Evolutionary conservation across 164 flowering plant species (phyloP).

Genomic region (Berberis vulgaris): DNA sequence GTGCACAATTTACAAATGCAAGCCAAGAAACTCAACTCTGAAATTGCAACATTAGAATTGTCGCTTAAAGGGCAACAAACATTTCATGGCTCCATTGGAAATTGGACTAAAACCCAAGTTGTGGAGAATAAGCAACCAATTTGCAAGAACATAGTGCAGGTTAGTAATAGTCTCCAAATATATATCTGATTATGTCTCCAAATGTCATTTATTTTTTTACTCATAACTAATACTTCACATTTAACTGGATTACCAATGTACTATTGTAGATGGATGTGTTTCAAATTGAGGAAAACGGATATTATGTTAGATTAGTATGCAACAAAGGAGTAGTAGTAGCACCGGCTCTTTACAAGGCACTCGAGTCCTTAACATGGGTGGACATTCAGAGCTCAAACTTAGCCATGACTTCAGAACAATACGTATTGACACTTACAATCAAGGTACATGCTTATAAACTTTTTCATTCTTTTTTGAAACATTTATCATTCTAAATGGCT

Average conservation of each 20-base stretch:
- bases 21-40: slow-evolving; percentile 35
- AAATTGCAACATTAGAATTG: too few relatives aligned
- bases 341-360: slow-evolving; percentile 46
- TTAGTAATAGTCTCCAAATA: slow-evolving; percentile 2
- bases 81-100: slow-evolving; percentile 1
- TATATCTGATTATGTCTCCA: neutral
- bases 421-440: slow-evolving; percentile 37
- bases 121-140: slow-evolving; percentile 5
- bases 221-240: slow-evolving; percentile 19
- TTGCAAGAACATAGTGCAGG: slow-evolving; percentile 44
- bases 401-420: slow-evolving; percentile 30
- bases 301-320: slow-evolving; percentile 47
- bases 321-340: slow-evolving; percentile 53
- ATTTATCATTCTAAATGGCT: too few relatives aligned
- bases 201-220: neutral
- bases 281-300: slow-evolving; percentile 17
- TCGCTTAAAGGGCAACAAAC: too few relatives aligned
- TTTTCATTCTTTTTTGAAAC: too few relatives aligned
- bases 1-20: slow-evolving; percentile 58
- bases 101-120: slow-evolving; percentile 25
- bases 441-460: neutral
- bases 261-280: slow-evolving; percentile 27
- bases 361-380: slow-evolving; percentile 53
- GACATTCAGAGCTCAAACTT: slow-evolving; percentile 50
- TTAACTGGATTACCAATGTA: slow-evolving; percentile 46